phyloP scores from a whole-genome alignment of 177 flowering plant genomes.

The Vitis hybrid region DNA sequence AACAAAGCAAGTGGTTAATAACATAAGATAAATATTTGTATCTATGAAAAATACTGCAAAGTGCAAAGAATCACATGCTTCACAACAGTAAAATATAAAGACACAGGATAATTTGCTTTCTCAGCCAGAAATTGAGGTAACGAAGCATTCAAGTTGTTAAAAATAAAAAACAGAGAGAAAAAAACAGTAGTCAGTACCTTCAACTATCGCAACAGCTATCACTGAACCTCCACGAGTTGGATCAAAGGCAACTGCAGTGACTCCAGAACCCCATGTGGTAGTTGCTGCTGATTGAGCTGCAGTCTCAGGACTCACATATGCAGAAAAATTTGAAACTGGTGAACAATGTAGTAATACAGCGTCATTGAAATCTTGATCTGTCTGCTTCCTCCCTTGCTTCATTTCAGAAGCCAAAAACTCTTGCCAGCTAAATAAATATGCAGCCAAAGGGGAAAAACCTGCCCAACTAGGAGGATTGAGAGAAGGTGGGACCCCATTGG shows the following conservation, averaged over 20 bases:
- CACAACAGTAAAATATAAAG: not conserved
- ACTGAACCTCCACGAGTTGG: constrained; percentile 99
- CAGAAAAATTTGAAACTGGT: constrained; percentile 98
- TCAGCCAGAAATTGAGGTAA: not conserved
- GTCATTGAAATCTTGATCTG: constrained; percentile 49
- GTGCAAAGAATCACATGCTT: not conserved
- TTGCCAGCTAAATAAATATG: constrained; percentile 94
- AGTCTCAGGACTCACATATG: constrained; percentile 98
- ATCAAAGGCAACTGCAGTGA: constrained; percentile 97
- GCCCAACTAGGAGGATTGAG: constrained; percentile 79
- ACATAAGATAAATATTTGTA: no score
- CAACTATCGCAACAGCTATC: constrained; percentile 92
- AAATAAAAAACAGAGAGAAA: not conserved
- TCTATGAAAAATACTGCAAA: not conserved
- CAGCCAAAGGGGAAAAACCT: constrained; percentile 95
- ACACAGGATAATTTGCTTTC: not conserved
- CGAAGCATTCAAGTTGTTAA: not conserved
- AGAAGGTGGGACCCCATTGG: constrained; percentile 73
- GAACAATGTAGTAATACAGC: constrained; percentile 82
- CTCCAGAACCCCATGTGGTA: constrained; percentile 99
- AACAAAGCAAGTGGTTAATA: no score
- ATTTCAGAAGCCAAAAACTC: constrained; percentile 68
- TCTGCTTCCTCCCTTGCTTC: constrained; percentile 63
- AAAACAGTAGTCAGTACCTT: constrained; percentile 44
- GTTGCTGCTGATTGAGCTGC: constrained; percentile 93